Evolutionary conservation across 2,329 filamentous ascomycete genomes (phyloP).

Genomic region (Colletotrichum cordylinicola): DNA sequence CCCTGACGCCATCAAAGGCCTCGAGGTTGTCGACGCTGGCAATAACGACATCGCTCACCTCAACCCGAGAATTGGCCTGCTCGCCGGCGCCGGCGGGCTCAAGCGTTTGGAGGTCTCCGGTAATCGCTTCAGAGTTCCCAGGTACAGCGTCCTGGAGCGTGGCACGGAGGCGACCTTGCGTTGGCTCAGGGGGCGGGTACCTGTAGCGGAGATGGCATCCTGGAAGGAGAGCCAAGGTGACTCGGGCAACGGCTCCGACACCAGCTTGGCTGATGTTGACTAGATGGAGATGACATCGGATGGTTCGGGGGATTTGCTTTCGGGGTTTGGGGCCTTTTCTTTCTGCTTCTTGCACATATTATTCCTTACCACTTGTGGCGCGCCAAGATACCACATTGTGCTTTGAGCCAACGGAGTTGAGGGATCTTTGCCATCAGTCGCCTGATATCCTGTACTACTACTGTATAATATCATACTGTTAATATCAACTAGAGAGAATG

Average conservation of each 20-base stretch:
- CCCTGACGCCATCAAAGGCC: slow-evolving; percentile 74
- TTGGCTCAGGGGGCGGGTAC: slow-evolving; percentile 81
- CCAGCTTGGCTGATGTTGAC: slow-evolving; percentile 32
- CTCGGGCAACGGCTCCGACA: slow-evolving; percentile 30
- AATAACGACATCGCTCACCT: slow-evolving; percentile 88
- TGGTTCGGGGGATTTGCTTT: not conserved
- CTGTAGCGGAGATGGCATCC: slow-evolving; percentile 62
- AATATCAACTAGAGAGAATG: not conserved
- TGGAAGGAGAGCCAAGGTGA: slow-evolving; percentile 56
- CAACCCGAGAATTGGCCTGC: slow-evolving; percentile 79
- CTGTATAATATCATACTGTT: slow-evolving; percentile 14
- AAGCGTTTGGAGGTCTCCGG: slow-evolving; percentile 79
- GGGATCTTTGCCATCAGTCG: slow-evolving; percentile 4
- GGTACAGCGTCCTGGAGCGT: slow-evolving; percentile 82
- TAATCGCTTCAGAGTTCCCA: slow-evolving; percentile 87
- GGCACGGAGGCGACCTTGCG: slow-evolving; percentile 85
- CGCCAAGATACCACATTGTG: not conserved
- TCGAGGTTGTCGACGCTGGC: slow-evolving; percentile 78
- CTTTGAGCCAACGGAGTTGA: slow-evolving; percentile 4
- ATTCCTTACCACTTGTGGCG: not conserved
- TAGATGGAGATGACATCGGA: slow-evolving; percentile 6
- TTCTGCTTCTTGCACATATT: slow-evolving; percentile 18
- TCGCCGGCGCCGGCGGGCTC: slow-evolving; percentile 67
- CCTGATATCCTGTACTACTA: slow-evolving; percentile 20
- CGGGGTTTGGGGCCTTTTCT: not conserved